These are phyloP conservation scores for Kwoniella mangroviensis DNA, from an alignment of 768 basidiomycete genomes.

Conservation along the genomic window DNA sequence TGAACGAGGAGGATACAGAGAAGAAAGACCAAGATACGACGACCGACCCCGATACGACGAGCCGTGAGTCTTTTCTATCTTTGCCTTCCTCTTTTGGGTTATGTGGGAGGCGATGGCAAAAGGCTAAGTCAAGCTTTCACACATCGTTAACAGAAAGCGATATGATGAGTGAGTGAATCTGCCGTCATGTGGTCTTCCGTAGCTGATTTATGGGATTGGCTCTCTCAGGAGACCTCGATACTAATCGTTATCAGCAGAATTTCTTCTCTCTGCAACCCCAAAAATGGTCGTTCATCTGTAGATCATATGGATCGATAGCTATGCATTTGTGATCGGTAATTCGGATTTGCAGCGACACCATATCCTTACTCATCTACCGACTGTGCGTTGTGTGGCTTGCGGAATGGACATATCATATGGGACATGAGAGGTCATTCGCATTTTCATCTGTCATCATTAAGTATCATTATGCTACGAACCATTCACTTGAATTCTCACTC, in stretches of 20 bases:
- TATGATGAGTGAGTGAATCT: neutral
- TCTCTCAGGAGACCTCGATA: conserved; percentile 4
- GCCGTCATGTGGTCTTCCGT: too few species aligned
- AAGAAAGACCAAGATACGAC: conserved; percentile 41
- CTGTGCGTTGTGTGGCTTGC: too few species aligned
- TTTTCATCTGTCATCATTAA: too few species aligned
- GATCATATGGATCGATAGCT: neutral
- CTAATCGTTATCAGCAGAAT: neutral
- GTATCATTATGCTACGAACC: neutral
- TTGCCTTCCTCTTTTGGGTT: neutral
- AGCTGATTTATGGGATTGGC: too few species aligned
- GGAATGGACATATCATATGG: too few species aligned
- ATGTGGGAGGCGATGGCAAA: neutral
- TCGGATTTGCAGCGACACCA: too few species aligned
- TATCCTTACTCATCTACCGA: too few species aligned
- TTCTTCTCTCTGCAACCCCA: neutral
- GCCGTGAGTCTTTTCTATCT: neutral
- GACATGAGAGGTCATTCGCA: too few species aligned
- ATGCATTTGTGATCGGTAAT: neutral
- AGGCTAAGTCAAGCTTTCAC: neutral
- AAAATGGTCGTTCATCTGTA: neutral
- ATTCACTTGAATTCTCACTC: neutral
- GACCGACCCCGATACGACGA: conserved; percentile 42
- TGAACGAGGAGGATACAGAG: conserved; percentile 31
- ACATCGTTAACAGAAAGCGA: neutral